These are phyloP conservation scores for Suhomyces guaymorum DNA, from an alignment of 1,139 yeast genomes.

Conservation along the genomic window DNA sequence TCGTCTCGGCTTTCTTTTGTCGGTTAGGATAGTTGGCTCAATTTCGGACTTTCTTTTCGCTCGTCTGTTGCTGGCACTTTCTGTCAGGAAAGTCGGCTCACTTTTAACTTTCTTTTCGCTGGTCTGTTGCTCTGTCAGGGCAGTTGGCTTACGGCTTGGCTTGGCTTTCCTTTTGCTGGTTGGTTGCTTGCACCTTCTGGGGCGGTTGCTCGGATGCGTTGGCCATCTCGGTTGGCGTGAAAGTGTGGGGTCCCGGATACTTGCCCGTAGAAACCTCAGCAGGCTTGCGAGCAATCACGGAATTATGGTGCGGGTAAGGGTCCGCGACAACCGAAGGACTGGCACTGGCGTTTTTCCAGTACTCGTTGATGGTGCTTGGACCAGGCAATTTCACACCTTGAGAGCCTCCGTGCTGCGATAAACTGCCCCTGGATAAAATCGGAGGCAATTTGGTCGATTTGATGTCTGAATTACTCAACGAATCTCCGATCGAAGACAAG, in stretches of 20 bases:
- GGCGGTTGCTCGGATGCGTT: slow-evolving; percentile 7
- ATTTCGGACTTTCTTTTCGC: too few species aligned
- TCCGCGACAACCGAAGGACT: slow-evolving; percentile 1
- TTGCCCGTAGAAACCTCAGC: not conserved
- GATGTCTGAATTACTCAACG: slow-evolving; percentile 2
- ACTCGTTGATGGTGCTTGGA: slow-evolving; percentile 12
- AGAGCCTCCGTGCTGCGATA: not conserved
- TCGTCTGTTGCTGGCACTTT: too few species aligned
- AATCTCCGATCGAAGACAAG: slow-evolving; percentile 14
- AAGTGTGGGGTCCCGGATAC: not conserved
- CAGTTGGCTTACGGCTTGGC: too few species aligned
- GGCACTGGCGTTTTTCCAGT: slow-evolving; percentile 2
- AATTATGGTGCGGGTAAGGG: not conserved
- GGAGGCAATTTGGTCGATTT: slow-evolving; percentile 9
- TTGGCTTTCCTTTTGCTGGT: slow-evolving; percentile 3
- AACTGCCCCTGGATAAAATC: slow-evolving; percentile 2
- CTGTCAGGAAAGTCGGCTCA: too few species aligned
- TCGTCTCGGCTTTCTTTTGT: too few species aligned
- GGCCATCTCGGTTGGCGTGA: not conserved
- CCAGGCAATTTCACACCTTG: slow-evolving; percentile 12
- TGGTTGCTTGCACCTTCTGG: slow-evolving; percentile 9
- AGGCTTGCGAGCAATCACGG: too few species aligned
- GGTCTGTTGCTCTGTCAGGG: too few species aligned
- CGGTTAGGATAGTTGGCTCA: too few species aligned
- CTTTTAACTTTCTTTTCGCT: too few species aligned